phyloP scores from a whole-genome alignment of 2,329 filamentous ascomycete genomes.

The Colletotrichum noveboracense region DNA sequence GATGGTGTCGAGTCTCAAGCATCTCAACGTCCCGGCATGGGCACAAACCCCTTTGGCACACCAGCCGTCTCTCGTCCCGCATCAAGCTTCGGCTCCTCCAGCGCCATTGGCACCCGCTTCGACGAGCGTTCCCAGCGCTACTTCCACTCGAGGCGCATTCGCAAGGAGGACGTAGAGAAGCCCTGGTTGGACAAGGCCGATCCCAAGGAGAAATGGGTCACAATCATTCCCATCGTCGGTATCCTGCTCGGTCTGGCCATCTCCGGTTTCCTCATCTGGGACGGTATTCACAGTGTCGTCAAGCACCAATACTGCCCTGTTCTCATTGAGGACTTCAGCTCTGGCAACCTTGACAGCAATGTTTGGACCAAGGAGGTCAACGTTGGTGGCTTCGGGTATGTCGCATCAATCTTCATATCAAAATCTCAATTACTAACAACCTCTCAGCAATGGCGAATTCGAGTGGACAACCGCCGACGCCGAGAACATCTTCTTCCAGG shows the following conservation, averaged over 20 bases:
- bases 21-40: slow-evolving; percentile 30
- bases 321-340: slow-evolving; percentile 68
- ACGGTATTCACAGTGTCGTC: slow-evolving; percentile 74
- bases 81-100: slow-evolving; percentile 53
- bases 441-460: slow-evolving; percentile 77
- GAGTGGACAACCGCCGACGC: slow-evolving; percentile 74
- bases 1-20: slow-evolving; percentile 42
- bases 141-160: slow-evolving; percentile 76
- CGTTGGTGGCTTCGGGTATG: slow-evolving; percentile 78
- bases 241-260: slow-evolving; percentile 71
- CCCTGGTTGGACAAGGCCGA: slow-evolving; percentile 79
- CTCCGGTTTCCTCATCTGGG: slow-evolving; percentile 75
- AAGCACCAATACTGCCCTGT: slow-evolving; percentile 77
- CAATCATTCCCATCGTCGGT: slow-evolving; percentile 77
- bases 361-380: slow-evolving; percentile 80
- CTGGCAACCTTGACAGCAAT: slow-evolving; percentile 58
- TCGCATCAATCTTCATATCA: slow-evolving; percentile 13
- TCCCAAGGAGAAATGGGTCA: slow-evolving; percentile 85
- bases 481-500: slow-evolving; percentile 76
- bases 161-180: slow-evolving; percentile 75
- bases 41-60: slow-evolving; percentile 52
- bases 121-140: slow-evolving; percentile 56
- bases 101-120: slow-evolving; percentile 38
- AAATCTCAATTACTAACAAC: not conserved
- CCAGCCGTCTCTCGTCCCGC: slow-evolving; percentile 49